phyloP scores from a whole-genome alignment of 2,329 filamentous ascomycete genomes.

The Colletotrichum noveboracense region DNA sequence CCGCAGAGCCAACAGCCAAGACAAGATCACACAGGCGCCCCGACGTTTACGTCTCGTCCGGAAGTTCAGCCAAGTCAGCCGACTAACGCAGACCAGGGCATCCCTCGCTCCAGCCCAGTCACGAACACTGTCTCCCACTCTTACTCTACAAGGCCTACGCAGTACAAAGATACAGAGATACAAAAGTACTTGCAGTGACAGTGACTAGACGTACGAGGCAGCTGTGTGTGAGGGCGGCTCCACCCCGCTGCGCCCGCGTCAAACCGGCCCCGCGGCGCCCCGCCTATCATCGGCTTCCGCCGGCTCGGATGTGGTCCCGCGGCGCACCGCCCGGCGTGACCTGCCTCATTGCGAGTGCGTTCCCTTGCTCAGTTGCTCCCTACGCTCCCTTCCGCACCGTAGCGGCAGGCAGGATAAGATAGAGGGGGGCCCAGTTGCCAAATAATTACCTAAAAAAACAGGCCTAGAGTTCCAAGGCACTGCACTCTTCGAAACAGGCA shows the following conservation, averaged over 20 bases:
- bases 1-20: background rate
- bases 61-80: conserved; percentile 18
- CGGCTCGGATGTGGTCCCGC: conserved; percentile 5
- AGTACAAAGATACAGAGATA: background rate
- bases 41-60: background rate
- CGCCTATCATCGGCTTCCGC: conserved; percentile 20
- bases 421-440: background rate
- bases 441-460: conserved; percentile 19
- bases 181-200: background rate
- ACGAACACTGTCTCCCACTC: background rate
- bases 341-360: background rate
- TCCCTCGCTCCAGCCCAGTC: background rate
- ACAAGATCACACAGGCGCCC: background rate
- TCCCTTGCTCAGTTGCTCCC: background rate
- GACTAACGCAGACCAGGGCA: conserved; percentile 1
- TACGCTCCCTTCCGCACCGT: background rate
- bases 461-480: background rate
- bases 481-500: background rate
- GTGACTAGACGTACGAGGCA: background rate
- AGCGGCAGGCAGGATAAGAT: background rate
- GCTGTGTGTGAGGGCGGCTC: background rate
- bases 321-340: background rate
- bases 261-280: conserved; percentile 1
- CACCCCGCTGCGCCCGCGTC: conserved; percentile 1
- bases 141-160: background rate